Conservation (phyloP, 192 early-diverging fungal species). For the Entomortierella beljakovae region DNA sequence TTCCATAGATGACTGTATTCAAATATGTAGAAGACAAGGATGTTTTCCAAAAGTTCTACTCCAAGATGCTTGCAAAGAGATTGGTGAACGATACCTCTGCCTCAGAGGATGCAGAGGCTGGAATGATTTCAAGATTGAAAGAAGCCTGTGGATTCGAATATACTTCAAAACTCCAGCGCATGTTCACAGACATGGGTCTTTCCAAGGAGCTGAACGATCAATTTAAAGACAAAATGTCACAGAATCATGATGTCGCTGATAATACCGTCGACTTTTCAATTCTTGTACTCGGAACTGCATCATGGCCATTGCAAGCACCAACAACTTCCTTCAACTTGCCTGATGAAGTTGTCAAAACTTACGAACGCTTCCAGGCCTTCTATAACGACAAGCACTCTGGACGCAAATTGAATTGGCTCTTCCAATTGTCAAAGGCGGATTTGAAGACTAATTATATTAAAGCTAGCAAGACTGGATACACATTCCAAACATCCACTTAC, state of each 20-base stretch:
- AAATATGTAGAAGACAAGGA: slow-evolving; percentile 98
- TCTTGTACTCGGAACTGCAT: slow-evolving; percentile 86
- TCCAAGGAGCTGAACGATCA: slow-evolving; percentile 91
- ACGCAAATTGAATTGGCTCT: slow-evolving; percentile 95
- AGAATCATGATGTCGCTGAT: slow-evolving; percentile 43
- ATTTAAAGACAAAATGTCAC: slow-evolving; percentile 75
- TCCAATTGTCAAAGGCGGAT: slow-evolving; percentile 92
- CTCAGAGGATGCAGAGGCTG: slow-evolving; percentile 91
- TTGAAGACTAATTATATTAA: slow-evolving; percentile 91
- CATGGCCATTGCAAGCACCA: slow-evolving; percentile 90
- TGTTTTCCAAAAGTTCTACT: slow-evolving; percentile 98
- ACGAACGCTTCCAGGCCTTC: slow-evolving; percentile 87
- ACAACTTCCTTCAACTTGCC: slow-evolving; percentile 88
- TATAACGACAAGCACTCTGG: slow-evolving; percentile 91
- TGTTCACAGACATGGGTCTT: slow-evolving; percentile 95
- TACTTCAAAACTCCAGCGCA: slow-evolving; percentile 92
- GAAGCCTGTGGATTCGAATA: slow-evolving; percentile 96
- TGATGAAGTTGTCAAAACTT: slow-evolving; percentile 86
- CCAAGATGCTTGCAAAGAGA: slow-evolving; percentile 92
- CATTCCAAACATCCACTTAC: slow-evolving; percentile 87
- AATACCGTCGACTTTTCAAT: slow-evolving; percentile 81
- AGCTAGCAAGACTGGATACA: slow-evolving; percentile 77
- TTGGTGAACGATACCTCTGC: slow-evolving; percentile 90
- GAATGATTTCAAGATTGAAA: slow-evolving; percentile 94
- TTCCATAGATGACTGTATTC: slow-evolving; percentile 87